These are phyloP conservation scores for Aureobasidium sp. DNA, from an alignment of 2,329 filamentous ascomycete species.

Conservation along the genomic window DNA sequence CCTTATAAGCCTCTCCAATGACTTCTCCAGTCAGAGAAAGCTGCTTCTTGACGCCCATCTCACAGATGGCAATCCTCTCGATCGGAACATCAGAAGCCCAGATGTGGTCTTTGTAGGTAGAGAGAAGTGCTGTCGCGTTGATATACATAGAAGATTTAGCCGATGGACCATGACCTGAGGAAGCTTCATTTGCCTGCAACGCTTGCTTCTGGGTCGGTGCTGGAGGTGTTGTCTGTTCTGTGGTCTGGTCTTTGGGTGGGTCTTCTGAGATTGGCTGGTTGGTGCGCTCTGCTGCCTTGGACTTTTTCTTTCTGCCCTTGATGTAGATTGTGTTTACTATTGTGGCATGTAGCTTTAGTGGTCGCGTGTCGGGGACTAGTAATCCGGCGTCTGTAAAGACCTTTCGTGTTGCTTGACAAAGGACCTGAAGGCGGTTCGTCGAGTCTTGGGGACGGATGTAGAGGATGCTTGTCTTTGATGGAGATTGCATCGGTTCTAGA, in stretches of 20 bases:
- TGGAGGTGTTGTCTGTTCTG: not conserved
- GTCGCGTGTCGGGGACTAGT: conserved; percentile 52
- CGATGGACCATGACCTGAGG: conserved; percentile 28
- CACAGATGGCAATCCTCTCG: conserved; percentile 70
- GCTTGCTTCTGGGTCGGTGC: too few species aligned
- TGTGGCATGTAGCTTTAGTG: conserved; percentile 74
- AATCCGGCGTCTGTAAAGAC: conserved; percentile 51
- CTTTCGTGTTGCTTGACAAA: conserved; percentile 51
- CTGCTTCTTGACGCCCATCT: conserved; percentile 74
- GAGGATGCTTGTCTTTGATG: conserved; percentile 54
- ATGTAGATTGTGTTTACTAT: conserved; percentile 80
- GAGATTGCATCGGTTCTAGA: conserved; percentile 55
- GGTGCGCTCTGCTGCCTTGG: not conserved
- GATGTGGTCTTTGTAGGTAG: conserved; percentile 54
- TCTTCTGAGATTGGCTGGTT: not conserved
- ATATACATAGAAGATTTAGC: conserved; percentile 34
- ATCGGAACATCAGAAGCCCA: conserved; percentile 66
- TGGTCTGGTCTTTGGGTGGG: not conserved
- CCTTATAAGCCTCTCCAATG: conserved; percentile 47
- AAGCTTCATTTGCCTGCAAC: conserved; percentile 17
- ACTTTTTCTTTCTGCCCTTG: conserved; percentile 30
- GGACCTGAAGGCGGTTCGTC: conserved; percentile 45
- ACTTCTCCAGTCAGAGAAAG: conserved; percentile 43
- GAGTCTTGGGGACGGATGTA: conserved; percentile 57
- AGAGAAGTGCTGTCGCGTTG: conserved; percentile 37